Evolutionary conservation across 2,329 filamentous ascomycete species (phyloP).

Genomic region (Diaporthe sp.): DNA sequence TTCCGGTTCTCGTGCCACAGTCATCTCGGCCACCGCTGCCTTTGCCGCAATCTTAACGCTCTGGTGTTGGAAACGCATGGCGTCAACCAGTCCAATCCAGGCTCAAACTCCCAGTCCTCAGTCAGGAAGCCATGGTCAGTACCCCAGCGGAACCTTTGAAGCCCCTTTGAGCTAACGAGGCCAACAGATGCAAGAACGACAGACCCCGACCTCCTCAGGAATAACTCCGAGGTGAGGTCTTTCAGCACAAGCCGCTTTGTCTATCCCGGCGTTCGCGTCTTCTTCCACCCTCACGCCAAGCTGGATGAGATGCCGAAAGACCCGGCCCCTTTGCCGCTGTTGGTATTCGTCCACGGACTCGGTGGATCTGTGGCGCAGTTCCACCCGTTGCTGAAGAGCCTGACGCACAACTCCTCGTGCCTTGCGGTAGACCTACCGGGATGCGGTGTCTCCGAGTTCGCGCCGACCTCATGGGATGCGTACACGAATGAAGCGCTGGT

Average conservation of each 20-base stretch:
- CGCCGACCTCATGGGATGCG: slow-evolving; percentile 79
- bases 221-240: slow-evolving; percentile 78
- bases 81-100: slow-evolving; percentile 20
- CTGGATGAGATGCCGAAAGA: slow-evolving; percentile 82
- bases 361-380: slow-evolving; percentile 96
- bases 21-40: slow-evolving; percentile 20
- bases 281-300: slow-evolving; percentile 86
- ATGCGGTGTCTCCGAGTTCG: slow-evolving; percentile 85
- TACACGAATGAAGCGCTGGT: slow-evolving; percentile 84
- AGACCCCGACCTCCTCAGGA: slow-evolving; percentile 85
- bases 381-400: slow-evolving; percentile 81
- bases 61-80: slow-evolving; percentile 39
- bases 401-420: slow-evolving; percentile 87
- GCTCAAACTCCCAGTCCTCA: not conserved
- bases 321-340: slow-evolving; percentile 81
- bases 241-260: slow-evolving; percentile 80
- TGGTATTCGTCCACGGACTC: slow-evolving; percentile 93
- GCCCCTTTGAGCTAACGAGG: not conserved
- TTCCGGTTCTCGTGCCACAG: slow-evolving; percentile 7
- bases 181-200: slow-evolving; percentile 61
- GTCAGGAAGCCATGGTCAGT: slow-evolving; percentile 33
- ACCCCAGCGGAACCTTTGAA: too few relatives aligned
- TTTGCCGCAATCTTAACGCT: slow-evolving; percentile 31
- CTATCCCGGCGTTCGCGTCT: slow-evolving; percentile 85
- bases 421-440: slow-evolving; percentile 92